Evolutionary conservation across 139 green algal species (phyloP).

Genomic region (Tetradesmus obliquus): DNA sequence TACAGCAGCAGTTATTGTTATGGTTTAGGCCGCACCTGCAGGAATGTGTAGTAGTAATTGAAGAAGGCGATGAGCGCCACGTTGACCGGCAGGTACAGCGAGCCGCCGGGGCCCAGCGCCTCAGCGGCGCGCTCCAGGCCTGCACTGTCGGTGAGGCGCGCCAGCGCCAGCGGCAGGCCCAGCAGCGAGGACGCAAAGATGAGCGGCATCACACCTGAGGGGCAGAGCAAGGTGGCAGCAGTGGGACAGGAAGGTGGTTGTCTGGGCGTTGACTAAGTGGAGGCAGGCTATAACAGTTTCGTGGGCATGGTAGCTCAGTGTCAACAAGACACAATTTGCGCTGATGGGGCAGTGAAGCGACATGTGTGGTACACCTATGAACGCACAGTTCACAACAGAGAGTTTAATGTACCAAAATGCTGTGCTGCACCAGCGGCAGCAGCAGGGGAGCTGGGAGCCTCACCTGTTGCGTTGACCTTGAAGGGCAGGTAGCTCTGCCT

Average conservation of each 20-base stretch:
- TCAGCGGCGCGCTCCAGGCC: constrained; percentile 70
- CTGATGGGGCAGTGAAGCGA: not conserved
- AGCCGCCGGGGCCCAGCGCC: constrained; percentile 81
- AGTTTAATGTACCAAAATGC: not conserved
- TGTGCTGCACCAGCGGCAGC: constrained; percentile 40
- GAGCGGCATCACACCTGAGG: constrained; percentile 96
- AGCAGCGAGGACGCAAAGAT: constrained; percentile 98
- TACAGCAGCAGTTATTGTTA: not conserved
- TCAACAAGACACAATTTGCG: no score
- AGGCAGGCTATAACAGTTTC: not conserved
- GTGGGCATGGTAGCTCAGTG: not conserved
- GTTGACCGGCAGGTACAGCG: constrained; percentile 89
- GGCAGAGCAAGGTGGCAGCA: constrained; percentile 54
- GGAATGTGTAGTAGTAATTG: constrained; percentile 99
- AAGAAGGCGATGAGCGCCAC: constrained; percentile 97
- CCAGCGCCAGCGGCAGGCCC: constrained; percentile 85
- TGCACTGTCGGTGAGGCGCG: constrained; percentile 79
- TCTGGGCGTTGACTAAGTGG: not conserved
- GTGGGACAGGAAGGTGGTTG: constrained; percentile 55
- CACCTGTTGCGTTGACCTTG: constrained; percentile 85
- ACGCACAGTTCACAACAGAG: no score
- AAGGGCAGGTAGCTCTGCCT: constrained; percentile 96
- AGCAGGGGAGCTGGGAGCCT: not conserved
- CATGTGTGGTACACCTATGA: not conserved
- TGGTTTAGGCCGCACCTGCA: constrained; percentile 70